Evolutionary conservation across 306 rosid species (phyloP).

Genomic region (Rosa lucieae): DNA sequence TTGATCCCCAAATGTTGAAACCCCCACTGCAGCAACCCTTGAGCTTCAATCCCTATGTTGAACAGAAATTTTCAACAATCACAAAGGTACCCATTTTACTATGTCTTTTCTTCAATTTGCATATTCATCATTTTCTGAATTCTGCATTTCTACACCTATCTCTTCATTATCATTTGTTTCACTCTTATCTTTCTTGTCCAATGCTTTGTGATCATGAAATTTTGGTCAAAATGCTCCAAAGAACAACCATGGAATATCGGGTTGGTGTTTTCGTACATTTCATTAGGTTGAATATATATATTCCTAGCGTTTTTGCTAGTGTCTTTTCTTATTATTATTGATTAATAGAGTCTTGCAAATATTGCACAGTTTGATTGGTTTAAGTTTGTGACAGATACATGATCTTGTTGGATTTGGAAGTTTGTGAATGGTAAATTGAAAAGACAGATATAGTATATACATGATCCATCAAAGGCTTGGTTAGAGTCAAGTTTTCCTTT

Average conservation of each 20-base stretch:
- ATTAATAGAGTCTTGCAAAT: constrained; percentile 8
- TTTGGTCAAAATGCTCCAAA: not conserved
- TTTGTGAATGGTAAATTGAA: not conserved
- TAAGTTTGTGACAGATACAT: not conserved
- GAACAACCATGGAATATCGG: not conserved
- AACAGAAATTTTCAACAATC: constrained; percentile 11
- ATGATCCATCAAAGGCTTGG: constrained; percentile 2
- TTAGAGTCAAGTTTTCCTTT: not conserved
- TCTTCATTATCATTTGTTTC: not conserved
- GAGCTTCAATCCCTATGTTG: constrained; percentile 21
- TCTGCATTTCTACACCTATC: not conserved
- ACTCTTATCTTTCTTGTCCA: not conserved
- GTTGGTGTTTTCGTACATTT: not conserved
- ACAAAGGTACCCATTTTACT: constrained; percentile 40
- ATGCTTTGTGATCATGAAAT: not conserved
- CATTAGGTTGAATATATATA: not conserved
- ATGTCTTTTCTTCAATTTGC: not conserved
- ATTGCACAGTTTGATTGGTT: constrained; percentile 23
- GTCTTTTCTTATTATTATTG: not conserved
- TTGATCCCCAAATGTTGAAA: constrained; percentile 31
- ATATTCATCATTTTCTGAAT: not conserved
- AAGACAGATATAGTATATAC: not conserved
- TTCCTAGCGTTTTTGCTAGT: not conserved
- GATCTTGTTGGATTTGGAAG: constrained; percentile 12
- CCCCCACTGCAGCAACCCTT: constrained; percentile 21